phyloP scores from a whole-genome alignment of 768 basidiomycete species.

The Lepiota venenata region DNA sequence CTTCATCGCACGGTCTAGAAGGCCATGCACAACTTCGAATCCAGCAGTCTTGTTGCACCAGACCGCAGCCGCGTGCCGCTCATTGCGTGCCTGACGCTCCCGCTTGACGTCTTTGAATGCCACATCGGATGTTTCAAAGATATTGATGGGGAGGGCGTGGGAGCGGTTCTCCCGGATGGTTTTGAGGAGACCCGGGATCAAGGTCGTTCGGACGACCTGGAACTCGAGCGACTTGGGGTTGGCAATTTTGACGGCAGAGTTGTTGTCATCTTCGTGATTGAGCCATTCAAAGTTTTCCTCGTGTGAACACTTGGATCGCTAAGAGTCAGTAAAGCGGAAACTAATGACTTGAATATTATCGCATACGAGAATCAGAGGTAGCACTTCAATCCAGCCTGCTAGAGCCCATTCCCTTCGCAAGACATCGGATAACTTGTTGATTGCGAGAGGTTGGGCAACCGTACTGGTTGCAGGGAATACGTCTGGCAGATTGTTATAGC shows the following conservation, averaged over 20 bases:
- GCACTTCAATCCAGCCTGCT: slow-evolving; percentile 94
- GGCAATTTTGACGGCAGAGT: slow-evolving; percentile 83
- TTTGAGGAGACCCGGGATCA: slow-evolving; percentile 94
- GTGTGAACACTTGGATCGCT: slow-evolving; percentile 76
- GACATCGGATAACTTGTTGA: slow-evolving; percentile 88
- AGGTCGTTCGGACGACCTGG: slow-evolving; percentile 95
- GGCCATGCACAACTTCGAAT: slow-evolving; percentile 94
- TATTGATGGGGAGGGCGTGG: slow-evolving; percentile 85
- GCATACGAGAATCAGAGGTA: slow-evolving; percentile 89
- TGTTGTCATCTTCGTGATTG: slow-evolving; percentile 81
- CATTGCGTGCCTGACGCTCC: slow-evolving; percentile 87
- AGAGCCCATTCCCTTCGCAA: slow-evolving; percentile 89
- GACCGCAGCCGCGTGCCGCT: slow-evolving; percentile 83
- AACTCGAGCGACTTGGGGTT: slow-evolving; percentile 98
- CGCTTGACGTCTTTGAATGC: slow-evolving; percentile 78
- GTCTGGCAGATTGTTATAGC: slow-evolving; percentile 94
- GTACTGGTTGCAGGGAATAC: slow-evolving; percentile 93
- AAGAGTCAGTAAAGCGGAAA: not conserved
- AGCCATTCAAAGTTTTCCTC: slow-evolving; percentile 97
- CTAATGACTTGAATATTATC: not conserved
- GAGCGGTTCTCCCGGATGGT: slow-evolving; percentile 96
- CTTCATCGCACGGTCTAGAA: slow-evolving; percentile 93
- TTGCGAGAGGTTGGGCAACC: slow-evolving; percentile 86
- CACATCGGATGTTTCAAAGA: slow-evolving; percentile 94
- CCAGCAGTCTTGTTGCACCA: slow-evolving; percentile 98